Conservation (phyloP, 441 rosid genomes). For the Erodium moschatum region DNA sequence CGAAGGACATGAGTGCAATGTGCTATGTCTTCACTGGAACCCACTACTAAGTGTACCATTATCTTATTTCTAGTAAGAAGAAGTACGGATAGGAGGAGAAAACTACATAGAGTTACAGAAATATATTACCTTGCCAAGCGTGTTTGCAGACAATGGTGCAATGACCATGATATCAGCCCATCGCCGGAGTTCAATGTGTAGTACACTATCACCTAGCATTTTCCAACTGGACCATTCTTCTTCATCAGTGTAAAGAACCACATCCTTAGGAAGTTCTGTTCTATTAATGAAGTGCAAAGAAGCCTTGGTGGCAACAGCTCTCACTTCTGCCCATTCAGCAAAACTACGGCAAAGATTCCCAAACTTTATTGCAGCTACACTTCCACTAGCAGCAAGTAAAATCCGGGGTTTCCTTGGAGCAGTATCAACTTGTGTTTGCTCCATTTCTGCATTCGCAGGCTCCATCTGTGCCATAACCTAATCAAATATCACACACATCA, state of each 20-base stretch:
- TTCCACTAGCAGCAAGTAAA: constrained; percentile 74
- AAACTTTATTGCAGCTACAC: constrained; percentile 85
- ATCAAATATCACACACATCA: neutral
- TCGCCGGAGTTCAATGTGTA: constrained; percentile 68
- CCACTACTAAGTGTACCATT: too few species aligned
- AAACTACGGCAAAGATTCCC: constrained; percentile 70
- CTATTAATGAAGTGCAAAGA: constrained; percentile 63
- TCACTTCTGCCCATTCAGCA: constrained; percentile 75
- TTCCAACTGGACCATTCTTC: constrained; percentile 79
- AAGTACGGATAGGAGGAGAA: too few species aligned
- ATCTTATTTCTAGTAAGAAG: too few species aligned
- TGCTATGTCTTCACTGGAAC: neutral
- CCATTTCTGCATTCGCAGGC: constrained; percentile 26
- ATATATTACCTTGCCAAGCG: constrained; percentile 61
- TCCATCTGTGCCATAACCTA: constrained; percentile 28
- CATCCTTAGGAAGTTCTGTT: constrained; percentile 54
- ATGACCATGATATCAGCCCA: constrained; percentile 89
- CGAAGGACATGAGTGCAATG: neutral
- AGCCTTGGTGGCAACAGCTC: constrained; percentile 62
- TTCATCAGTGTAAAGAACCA: constrained; percentile 54
- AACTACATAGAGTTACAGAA: neutral
- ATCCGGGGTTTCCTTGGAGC: constrained; percentile 47
- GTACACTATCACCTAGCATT: constrained; percentile 62
- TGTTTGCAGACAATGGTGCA: constrained; percentile 78
- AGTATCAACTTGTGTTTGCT: constrained; percentile 12